Percentiles rank a stretch among this genome's conserved stretches.
phyloP scores from a whole-genome alignment of 768 basidiomycete species.

The Panaeolus cyanescens region DNA sequence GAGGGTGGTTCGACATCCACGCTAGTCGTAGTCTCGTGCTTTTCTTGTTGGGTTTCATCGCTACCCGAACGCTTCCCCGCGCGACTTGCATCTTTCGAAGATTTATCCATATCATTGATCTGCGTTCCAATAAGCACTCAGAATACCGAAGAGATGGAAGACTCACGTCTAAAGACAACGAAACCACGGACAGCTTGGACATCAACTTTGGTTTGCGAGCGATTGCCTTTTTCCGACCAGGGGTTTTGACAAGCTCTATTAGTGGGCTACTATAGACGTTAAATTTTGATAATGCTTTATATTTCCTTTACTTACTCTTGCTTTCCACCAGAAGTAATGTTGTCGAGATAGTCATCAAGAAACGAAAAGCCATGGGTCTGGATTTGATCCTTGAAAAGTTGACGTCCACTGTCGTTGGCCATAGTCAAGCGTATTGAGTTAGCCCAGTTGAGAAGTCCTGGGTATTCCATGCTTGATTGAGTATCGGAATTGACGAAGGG shows the following conservation, averaged over 20 bases:
- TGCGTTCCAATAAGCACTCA: background rate
- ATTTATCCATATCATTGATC: background rate
- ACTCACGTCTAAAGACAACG: constrained; percentile 49
- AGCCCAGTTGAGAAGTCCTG: constrained; percentile 71
- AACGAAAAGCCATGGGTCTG: constrained; percentile 78
- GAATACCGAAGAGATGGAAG: background rate
- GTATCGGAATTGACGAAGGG: background rate
- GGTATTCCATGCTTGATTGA: constrained; percentile 36
- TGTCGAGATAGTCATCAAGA: constrained; percentile 76
- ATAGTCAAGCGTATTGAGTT: constrained; percentile 67
- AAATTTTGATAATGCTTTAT: background rate
- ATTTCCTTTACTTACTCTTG: constrained; percentile 52
- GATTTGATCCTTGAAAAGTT: constrained; percentile 72
- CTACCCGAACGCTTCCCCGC: background rate
- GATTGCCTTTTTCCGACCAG: constrained; percentile 67
- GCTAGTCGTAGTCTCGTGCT: background rate
- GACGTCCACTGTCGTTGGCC: constrained; percentile 71
- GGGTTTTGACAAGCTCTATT: constrained; percentile 83
- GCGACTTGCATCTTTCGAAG: no score
- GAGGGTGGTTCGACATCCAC: background rate
- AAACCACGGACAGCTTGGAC: constrained; percentile 39
- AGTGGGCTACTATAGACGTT: constrained; percentile 50
- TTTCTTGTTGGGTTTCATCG: background rate
- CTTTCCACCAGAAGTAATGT: constrained; percentile 65
- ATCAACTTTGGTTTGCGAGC: constrained; percentile 50